These are phyloP conservation scores for Elaphomyces granulatus DNA, from an alignment of 495 filamentous ascomycete species.

Conservation along the genomic window DNA sequence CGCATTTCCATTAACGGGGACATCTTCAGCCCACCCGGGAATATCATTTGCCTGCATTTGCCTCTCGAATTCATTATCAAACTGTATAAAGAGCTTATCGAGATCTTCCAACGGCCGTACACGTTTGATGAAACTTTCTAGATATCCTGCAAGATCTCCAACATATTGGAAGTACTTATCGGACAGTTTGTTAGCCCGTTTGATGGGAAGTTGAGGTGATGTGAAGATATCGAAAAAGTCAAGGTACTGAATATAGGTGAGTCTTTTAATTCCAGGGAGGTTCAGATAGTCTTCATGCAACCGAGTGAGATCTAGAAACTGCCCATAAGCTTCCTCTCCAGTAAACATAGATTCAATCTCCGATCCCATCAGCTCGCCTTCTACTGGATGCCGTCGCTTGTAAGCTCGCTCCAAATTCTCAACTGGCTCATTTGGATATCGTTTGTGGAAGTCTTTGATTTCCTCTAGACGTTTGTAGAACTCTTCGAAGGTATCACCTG, in stretches of 20 bases:
- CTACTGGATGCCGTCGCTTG: conserved; percentile 52
- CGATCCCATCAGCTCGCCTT: conserved; percentile 44
- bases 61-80: conserved; percentile 70
- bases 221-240: conserved; percentile 76
- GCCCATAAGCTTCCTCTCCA: conserved; percentile 83
- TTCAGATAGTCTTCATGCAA: conserved; percentile 85
- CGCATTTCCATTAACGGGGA: conserved; percentile 24
- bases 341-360: conserved; percentile 87
- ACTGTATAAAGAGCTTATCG: conserved; percentile 55
- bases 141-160: conserved; percentile 58
- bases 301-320: conserved; percentile 73
- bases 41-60: conserved; percentile 68
- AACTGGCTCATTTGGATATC: conserved; percentile 86
- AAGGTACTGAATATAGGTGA: conserved; percentile 84
- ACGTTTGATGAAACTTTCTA: conserved; percentile 73
- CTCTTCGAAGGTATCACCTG: conserved; percentile 79
- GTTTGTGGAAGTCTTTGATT: conserved; percentile 75
- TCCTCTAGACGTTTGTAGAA: conserved; percentile 75
- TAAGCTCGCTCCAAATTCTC: conserved; percentile 93
- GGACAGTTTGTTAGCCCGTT: conserved; percentile 66
- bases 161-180: conserved; percentile 88
- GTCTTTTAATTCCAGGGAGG: conserved; percentile 63
- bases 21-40: conserved; percentile 60
- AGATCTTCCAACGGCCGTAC: conserved; percentile 72
- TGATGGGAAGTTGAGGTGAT: conserved; percentile 54